Conservation (phyloP, 2,329 filamentous ascomycete species). For the Scleromitrula shiraiana region DNA sequence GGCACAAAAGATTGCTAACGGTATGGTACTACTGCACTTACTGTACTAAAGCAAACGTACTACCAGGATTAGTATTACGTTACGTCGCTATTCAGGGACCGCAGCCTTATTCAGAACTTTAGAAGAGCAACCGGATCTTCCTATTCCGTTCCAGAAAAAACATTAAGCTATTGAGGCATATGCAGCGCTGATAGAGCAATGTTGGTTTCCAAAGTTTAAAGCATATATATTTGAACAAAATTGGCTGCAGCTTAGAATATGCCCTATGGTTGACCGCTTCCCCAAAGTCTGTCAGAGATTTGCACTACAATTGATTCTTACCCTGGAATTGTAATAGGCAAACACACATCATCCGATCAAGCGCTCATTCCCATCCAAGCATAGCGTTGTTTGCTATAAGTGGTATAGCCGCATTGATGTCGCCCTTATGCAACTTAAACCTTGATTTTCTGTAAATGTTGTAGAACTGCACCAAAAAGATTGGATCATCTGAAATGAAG, state of each 20-base stretch:
- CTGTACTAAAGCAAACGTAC: conserved; percentile 20
- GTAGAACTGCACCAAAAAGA: conserved; percentile 1
- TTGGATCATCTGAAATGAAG: background rate
- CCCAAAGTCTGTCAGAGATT: background rate
- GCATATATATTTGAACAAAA: background rate
- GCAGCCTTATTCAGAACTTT: background rate
- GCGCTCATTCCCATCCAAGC: background rate
- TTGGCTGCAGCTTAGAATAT: background rate
- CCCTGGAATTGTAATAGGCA: background rate
- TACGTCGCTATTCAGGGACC: background rate
- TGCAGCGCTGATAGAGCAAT: conserved; percentile 2
- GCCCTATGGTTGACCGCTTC: background rate
- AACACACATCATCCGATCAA: background rate
- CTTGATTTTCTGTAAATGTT: background rate
- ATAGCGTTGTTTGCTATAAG: background rate
- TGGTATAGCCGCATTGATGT: background rate
- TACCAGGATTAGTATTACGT: background rate
- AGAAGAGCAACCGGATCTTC: background rate
- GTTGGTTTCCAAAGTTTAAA: background rate
- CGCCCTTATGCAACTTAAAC: background rate
- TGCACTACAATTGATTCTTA: background rate
- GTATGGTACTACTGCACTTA: conserved; percentile 12
- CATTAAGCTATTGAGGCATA: background rate
- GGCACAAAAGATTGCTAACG: conserved; percentile 15
- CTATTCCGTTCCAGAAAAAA: conserved; percentile 3